Conservation (phyloP, 805 yeast species). For the Yarrowia sp. region DNA sequence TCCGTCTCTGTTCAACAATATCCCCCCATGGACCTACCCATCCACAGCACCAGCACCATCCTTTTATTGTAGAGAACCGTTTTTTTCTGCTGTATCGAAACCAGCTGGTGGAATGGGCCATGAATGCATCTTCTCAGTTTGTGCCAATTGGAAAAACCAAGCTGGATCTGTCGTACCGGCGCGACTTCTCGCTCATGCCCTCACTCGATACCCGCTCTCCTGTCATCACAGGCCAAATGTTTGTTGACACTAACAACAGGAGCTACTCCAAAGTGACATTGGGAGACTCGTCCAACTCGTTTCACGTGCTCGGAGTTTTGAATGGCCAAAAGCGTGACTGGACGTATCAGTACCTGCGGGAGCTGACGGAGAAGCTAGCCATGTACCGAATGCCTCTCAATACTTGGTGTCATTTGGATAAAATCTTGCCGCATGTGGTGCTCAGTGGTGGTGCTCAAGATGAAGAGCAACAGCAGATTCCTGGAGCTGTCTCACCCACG, state of each 20-base stretch:
- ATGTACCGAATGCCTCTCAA: constrained; percentile 10
- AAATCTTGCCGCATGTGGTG: background rate
- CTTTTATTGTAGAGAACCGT: constrained; percentile 3
- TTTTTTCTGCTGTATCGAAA: constrained; percentile 13
- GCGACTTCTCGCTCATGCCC: constrained; percentile 6
- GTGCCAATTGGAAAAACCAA: background rate
- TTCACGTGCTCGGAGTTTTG: constrained; percentile 4
- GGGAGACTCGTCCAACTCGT: constrained; percentile 2
- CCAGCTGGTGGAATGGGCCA: constrained; percentile 19
- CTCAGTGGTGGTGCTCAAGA: background rate
- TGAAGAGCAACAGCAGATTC: background rate
- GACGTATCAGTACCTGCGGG: constrained; percentile 4
- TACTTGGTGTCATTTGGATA: constrained; percentile 12
- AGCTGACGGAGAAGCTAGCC: constrained; percentile 4
- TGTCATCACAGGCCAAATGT: constrained; percentile 8
- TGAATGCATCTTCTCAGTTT: background rate
- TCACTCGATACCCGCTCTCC: background rate
- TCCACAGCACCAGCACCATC: constrained; percentile 10
- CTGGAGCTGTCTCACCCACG: background rate
- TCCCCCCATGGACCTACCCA: constrained; percentile 10
- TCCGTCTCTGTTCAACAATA: constrained; percentile 4
- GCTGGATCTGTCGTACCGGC: constrained; percentile 6
- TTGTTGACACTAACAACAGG: constrained; percentile 1
- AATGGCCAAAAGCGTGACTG: constrained; percentile 6
- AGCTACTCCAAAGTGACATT: constrained; percentile 13